Percentiles rank a stretch among this genome's conserved stretches.
Conservation (phyloP, 805 yeast species). For the Huiozyma sinensis region DNA sequence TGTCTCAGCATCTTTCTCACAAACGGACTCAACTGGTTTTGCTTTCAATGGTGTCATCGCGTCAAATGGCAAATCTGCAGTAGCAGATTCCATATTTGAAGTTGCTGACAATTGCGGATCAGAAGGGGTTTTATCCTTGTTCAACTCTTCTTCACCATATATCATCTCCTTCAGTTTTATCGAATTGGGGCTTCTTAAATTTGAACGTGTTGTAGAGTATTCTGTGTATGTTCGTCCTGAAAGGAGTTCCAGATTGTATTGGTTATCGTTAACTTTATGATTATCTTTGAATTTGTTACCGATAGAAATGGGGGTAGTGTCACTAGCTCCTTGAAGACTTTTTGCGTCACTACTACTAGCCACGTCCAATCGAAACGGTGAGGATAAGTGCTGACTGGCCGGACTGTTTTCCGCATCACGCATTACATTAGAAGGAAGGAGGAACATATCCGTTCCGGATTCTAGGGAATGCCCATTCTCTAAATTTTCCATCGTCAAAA, state of each 20-base stretch:
- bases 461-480: not conserved
- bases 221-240: constrained; percentile 3
- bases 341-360: not conserved
- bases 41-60: constrained; percentile 14
- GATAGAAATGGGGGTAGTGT: not conserved
- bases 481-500: too few relatives aligned
- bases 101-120: not conserved
- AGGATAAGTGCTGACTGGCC: not conserved
- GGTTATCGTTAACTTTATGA: too few relatives aligned
- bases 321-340: too few relatives aligned
- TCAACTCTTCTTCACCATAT: not conserved
- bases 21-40: not conserved
- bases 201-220: not conserved
- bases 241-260: not conserved
- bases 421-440: not conserved
- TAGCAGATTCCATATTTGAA: constrained; percentile 16
- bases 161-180: not conserved
- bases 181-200: not conserved
- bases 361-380: constrained; percentile 1
- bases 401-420: not conserved
- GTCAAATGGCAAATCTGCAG: constrained; percentile 11
- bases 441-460: not conserved
- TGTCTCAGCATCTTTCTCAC: constrained; percentile 3
- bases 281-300: too few relatives aligned
- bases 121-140: not conserved